These are phyloP conservation scores for Lentinula lateritia DNA, from an alignment of 768 basidiomycete species.

Conservation along the genomic window DNA sequence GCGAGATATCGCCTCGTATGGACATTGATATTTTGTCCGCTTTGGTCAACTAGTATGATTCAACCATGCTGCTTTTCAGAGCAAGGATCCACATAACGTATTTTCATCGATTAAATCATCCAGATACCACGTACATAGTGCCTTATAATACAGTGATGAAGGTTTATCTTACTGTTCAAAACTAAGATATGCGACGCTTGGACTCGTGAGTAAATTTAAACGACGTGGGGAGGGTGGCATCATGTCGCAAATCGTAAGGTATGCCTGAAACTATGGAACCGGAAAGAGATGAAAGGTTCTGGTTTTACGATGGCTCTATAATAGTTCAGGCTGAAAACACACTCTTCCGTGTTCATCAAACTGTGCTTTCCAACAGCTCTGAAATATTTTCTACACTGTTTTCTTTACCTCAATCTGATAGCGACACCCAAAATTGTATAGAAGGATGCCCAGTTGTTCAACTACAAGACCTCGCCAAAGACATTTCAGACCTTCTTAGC, in stretches of 20 bases:
- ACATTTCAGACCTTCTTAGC: conserved; percentile 43
- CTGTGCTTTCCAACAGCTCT: conserved; percentile 47
- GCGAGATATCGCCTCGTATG: conserved; percentile 5
- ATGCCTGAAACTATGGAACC: neutral
- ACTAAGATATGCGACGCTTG: conserved; percentile 4
- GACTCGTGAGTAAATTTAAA: neutral
- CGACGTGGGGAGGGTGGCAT: neutral
- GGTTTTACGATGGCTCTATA: conserved; percentile 43
- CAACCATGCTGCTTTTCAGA: too few species aligned
- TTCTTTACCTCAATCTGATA: conserved; percentile 45
- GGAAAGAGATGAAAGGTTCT: conserved; percentile 22
- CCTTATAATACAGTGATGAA: too few species aligned
- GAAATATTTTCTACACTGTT: conserved; percentile 64
- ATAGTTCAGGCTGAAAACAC: conserved; percentile 32
- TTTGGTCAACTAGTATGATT: neutral
- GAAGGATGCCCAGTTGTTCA: conserved; percentile 48
- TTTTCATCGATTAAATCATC: too few species aligned
- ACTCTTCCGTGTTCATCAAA: conserved; percentile 41
- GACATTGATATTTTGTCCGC: neutral
- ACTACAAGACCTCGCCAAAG: conserved; percentile 41
- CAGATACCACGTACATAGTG: too few species aligned
- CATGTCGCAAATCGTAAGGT: neutral
- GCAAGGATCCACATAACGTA: too few species aligned
- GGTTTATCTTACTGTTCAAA: neutral
- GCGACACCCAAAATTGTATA: conserved; percentile 26